Base-by-base conservation (phyloP, 768 basidiomycete species). In the Phylloporus arenicola region DNA sequence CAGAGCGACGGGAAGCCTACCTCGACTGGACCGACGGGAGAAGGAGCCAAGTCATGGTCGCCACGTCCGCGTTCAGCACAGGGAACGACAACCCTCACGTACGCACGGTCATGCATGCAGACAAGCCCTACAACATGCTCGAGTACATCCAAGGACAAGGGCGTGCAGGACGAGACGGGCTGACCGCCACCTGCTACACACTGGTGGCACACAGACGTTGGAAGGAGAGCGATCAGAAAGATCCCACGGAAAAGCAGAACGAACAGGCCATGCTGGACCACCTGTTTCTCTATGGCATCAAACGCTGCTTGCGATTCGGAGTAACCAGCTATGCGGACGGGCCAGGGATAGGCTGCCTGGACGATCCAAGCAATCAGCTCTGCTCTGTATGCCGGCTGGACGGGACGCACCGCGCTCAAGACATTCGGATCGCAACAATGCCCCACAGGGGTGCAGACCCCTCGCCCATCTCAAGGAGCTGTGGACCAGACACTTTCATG, bases 41-140 rank as follows among this genome's bases (percentile, higher is more conserved):
- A 0, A 2, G n/a, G 0, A 41, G 17, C 1, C 19, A 11, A 0
- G 29, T 57, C 1, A 51, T 70, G 25, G 37, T 68, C 0, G 52
- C 56, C 10, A 68, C 64, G 1, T 59, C 56, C 1, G 62, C 63
- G 0, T 60, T 70, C 42, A 62, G 57, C 3, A 61, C 59, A 0
- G 68, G 68, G 0, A 65, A 67, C 9, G 62, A 69, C 45, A 55
- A 64, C 42, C 25, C 58, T 0, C 51, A 57, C 1, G 54, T 66
- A 0, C 48, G 53, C 0, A 31, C 65, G 0, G 57, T 64, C 0
- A 19, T 67, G 0, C 63, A 68, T 27, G 1, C 47, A 2, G 58
- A 59, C 4, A 59, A 49, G 0, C 66, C 65, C 0, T 57, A 48
- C 5, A 60, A 64, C 14, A 61, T 64, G 57, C 25, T 58, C 3